Evolutionary conservation across 768 basidiomycete genomes (phyloP).

Genomic region (Kondoa subrosea): DNA sequence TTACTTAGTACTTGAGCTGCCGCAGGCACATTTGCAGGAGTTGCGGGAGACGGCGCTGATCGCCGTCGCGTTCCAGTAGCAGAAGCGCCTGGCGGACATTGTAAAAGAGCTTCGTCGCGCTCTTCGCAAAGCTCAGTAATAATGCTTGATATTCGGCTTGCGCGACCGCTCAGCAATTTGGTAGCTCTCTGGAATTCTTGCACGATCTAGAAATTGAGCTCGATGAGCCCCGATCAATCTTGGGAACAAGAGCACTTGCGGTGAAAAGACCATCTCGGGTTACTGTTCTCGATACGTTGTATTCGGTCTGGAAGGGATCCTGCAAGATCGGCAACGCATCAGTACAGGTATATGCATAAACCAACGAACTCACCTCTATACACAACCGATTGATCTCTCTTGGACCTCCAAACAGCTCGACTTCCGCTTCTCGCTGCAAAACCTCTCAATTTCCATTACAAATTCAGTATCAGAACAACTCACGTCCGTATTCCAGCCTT

Average conservation of each 20-base stretch:
- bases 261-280: constrained; percentile 91
- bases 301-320: constrained; percentile 95
- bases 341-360: background rate
- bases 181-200: constrained; percentile 96
- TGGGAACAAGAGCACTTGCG: constrained; percentile 37
- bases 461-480: constrained; percentile 24
- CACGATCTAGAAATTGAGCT: constrained; percentile 49
- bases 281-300: constrained; percentile 90
- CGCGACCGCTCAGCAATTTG: constrained; percentile 60
- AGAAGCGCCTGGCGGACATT: constrained; percentile 19
- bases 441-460: background rate
- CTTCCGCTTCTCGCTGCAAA: constrained; percentile 10
- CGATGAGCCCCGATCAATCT: background rate
- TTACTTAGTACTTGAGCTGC: constrained; percentile 7
- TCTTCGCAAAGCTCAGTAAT: constrained; percentile 83
- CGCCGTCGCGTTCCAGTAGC: constrained; percentile 9
- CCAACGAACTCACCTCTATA: constrained; percentile 54
- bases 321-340: constrained; percentile 31
- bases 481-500: constrained; percentile 91
- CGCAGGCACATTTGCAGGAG: constrained; percentile 9
- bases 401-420: constrained; percentile 3
- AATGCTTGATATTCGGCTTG: constrained; percentile 58
- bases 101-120: constrained; percentile 42
- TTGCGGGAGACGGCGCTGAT: constrained; percentile 18
- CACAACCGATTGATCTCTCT: constrained; percentile 89